Base-by-base conservation (phyloP, 345 rosid genomes). In the Angophora floribunda region DNA sequence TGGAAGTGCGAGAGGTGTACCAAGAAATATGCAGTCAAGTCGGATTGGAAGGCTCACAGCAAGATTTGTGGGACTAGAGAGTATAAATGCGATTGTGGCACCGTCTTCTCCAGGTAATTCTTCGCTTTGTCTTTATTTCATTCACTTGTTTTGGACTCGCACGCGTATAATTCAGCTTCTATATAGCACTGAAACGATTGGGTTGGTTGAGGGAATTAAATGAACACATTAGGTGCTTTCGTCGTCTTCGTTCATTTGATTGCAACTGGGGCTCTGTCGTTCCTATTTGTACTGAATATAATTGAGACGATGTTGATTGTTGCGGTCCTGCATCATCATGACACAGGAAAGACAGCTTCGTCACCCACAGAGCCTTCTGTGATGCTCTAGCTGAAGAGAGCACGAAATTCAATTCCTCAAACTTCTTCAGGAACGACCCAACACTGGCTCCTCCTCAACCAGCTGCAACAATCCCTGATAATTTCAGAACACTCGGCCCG, bases 351-450 rank as follows among this genome's bases (percentile, higher is more conserved):
- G 95, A 93, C 65, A 93, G 94, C 89, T 93, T 93, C 88, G 91
- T 93, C 80, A 93, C 95, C 2, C 95, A 93, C 89, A 91, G 95
- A 89, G 95, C 95, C 28, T 93, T 93, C 53, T 93, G 95, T 55
- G 95, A 93, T 88, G 95, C 95, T 17, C 89, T 93, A 51, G 93
- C 95, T 32, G 93, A 93, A 92, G 98, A 95, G 87, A 96, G 94
- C 89, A 75, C 84, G 19, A 75, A 75, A 75, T 75, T 75, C 28
- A 75, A 41, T 75, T 45, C 84, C 84, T 75, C 84, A 41, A 75
- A 75, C 84, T 75, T 41, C 84, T 75, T 41, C 84, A 41, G 84
- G 92, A 93, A 6, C 90, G 94, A 87, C 94, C 90, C 86, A 90
- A 75, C 84, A 21, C 84, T 75, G 49, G 84, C 84, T 75, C 49